Base-by-base conservation (phyloP, 768 basidiomycete species). In the Pulveroboletus sp. region DNA sequence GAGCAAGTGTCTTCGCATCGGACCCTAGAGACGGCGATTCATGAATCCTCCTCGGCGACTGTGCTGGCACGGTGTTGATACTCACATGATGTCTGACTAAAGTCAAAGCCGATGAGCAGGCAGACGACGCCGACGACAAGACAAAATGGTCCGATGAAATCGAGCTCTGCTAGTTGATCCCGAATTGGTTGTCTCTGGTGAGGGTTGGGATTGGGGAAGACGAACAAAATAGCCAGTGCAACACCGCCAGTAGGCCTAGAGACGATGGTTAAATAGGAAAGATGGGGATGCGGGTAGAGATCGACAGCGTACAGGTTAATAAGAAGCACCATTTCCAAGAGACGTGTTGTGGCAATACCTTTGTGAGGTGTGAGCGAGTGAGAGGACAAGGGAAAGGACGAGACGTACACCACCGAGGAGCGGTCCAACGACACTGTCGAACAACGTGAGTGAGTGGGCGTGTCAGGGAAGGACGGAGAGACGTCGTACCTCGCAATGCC, bases 291-390 rank as follows among this genome's bases (percentile, higher is more conserved):
- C 6, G 8, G 24, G 0, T 6, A 31, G 15, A 14, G 32, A 33
- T 13, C 6, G 14, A 13, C 32, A 33, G 26, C 79, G 46, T 59
- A 83, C 83, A 87, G 56, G 57, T 86, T 86, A 55, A 87, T 81
- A 79, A 86, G 65, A 88, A 86, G 59, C 83, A 85, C 88, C 87
- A 89, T 70, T 88, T 68, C 89, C 88, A 90, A 0, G 80, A 73
- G n/a, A 81, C 82, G 60, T 85, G 81, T 61, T 88, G 81, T 0
- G 86, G 77, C 49, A 91, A 77, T 8, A 72, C 80, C 84, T 85
- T 50, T 33, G 17, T 11, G 24, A 15, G 13, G 14, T 33, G 32
- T 33, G 32, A 33, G 2, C 5, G 27, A 8, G 27, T 1, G 5
- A 8, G 6, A 28, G 27, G 27, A 28, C 27, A 28, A 28, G 5